Evolutionary conservation across 768 basidiomycete species (phyloP), one percentile per base, ranked within the genome.

Genomic region (Terana coerulea): DNA sequence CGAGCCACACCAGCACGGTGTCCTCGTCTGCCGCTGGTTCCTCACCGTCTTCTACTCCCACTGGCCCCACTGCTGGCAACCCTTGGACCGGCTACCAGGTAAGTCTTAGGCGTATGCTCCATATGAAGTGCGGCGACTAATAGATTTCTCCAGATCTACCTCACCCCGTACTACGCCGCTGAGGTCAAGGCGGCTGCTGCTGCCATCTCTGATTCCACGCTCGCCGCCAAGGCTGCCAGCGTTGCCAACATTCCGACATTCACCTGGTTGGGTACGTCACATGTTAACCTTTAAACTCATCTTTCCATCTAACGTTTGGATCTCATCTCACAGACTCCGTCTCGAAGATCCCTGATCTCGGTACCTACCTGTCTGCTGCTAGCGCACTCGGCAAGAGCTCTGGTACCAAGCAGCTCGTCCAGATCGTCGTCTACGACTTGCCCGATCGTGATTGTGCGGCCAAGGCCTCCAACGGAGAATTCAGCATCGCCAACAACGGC

Each of bases 371-470:
- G 41, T 73, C 79, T 14, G 75, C 75, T 60, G 80, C 81, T 24
- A 59, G 63, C 48, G 67, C 78, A n/a, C 64, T 72, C 52, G 70
- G 67, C 22, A 72, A 75, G 60, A 62, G 73, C 42, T 63, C 70
- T 26, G 78, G 79, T 33, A 63, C 70, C 40, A 79, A 79, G 59
- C 73, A 74, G 57, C 59, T 72, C 46, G 59, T 71, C 22, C 71
- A 67, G 50, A 70, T 71, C 53, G 70, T 73, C 54, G 63, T 73
- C 41, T 73, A 73, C 62, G 82, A 84, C 57, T 68, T 84, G 22
- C 82, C 82, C 42, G 80, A 83, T 55, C 80, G 83, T 70, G 83
- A 84, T 58, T 85, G 83, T 60, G 79, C 80, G 46, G 83, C 83
- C 51, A 65, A 72, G 52, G 79, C 83, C 28, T 85, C 83, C 42